Base-by-base conservation (phyloP, 2,329 filamentous ascomycete species). In the Aspergillus ibericus region DNA sequence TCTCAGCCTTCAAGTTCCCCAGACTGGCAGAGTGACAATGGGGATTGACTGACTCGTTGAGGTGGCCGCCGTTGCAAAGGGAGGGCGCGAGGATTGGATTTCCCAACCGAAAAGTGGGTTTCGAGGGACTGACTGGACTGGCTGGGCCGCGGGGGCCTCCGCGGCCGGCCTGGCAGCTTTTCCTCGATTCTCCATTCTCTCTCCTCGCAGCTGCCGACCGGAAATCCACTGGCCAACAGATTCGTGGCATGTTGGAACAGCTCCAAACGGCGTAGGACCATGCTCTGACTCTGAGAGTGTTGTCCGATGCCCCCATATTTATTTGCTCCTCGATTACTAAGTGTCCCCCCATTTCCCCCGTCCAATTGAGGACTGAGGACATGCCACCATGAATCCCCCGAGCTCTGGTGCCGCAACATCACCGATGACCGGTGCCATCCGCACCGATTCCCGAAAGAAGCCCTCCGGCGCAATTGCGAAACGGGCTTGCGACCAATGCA, bases 401-500 rank as follows among this genome's bases (percentile, higher is more conserved):
- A 65, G 53, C 40, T 55, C 61, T 40, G 67, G 63, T 60, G 58
- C 53, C 51, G 53, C 63, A 55, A 60, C 60, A 58, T 63, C 67
- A 42, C 53, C 67, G 27, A 58, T 62, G 36, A 53, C 51, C 34
- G 61, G 63, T 18, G 52, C 68, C 16, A 68, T 70, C 42, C 69
- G 69, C 47, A 61, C 68, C 3, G 55, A 63, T 20, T 59, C 61
- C 56, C 66, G 66, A 56, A 68, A 62, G 51, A 70, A 68, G 57
- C 49, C 63, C 16, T 53, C 58, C 22, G 53, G 62, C 27, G 29
- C 62, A 32, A 69, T 71, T 50, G 70, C 70, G 10, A 72, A 71
- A 59, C 62, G 76, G n/a, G 76, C 76, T 1, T 78, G 76, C 60
- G 76, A 78, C 59, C 74, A 77, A 55, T 78, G 76, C 70, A 77